A percentile compares a stretch with the other conserved stretches of the same genome.
Evolutionary conservation across 208 protist genomes (phyloP).

Genomic region (Wallacemonas collosoma): DNA sequence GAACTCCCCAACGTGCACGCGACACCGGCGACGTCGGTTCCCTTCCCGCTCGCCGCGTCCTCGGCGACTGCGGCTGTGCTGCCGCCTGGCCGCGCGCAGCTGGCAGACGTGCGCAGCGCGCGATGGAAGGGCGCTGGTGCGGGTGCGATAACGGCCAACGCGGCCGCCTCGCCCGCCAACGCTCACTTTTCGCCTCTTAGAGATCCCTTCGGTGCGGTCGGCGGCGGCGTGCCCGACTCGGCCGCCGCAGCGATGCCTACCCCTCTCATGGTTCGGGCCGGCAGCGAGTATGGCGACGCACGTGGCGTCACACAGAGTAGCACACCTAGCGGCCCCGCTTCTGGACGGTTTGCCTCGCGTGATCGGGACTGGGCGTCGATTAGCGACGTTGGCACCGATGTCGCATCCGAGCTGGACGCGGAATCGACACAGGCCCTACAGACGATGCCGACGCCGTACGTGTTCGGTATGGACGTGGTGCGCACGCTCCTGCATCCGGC

Average conservation of each 20-base stretch:
- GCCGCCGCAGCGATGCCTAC: not conserved
- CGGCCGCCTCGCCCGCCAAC: not conserved
- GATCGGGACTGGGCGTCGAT: not conserved
- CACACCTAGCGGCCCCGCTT: too few relatives aligned
- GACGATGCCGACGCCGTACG: conserved; percentile 38
- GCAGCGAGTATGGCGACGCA: too few relatives aligned
- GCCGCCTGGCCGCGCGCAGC: not conserved
- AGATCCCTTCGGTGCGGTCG: not conserved
- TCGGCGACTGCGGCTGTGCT: not conserved
- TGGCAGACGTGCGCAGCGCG: not conserved
- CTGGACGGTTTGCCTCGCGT: too few relatives aligned
- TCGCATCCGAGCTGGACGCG: not conserved
- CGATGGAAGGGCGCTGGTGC: not conserved
- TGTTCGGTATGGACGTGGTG: conserved; percentile 54
- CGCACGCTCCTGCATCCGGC: conserved; percentile 26
- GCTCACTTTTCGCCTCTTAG: conserved; percentile 7
- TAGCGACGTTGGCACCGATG: not conserved
- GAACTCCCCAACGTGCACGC: conserved; percentile 8
- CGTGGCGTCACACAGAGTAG: too few relatives aligned
- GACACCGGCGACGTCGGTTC: not conserved
- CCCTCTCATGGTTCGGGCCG: too few relatives aligned
- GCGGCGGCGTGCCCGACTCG: not conserved
- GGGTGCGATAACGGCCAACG: not conserved
- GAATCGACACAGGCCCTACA: conserved; percentile 7
- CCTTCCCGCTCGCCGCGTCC: not conserved